Evolutionary conservation across 495 filamentous ascomycete genomes (phyloP), one percentile per base, ranked within the genome.

Genomic region (Daldinia bambusicola): DNA sequence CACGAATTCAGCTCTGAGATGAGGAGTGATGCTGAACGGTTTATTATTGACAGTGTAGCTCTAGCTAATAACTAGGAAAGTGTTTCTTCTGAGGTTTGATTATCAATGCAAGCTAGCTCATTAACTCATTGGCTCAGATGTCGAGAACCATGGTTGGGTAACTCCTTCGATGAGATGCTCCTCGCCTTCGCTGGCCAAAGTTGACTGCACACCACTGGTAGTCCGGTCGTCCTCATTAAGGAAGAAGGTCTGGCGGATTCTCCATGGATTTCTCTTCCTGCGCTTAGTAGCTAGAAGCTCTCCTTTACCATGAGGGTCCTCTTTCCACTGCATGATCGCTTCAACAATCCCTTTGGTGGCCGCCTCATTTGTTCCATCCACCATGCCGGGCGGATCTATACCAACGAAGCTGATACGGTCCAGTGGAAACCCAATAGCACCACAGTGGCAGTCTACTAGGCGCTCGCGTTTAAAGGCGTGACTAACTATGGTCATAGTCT

Each of bases 1-100:
- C 95, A 98, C 79, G 85, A 88, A 37, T 91, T 93, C 63, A 92
- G 87, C 22, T 66, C 80, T 0, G 88, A 84, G 13, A 97, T 98
- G 95, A 82, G 88, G 52, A 80, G 81, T 45, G 92, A 93, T 76
- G 87, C 91, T 8, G 81, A 89, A 58, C 80, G 83, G 20, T 94
- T 93, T 73, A 81, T 95, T 30, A 78, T 84, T 22, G 84, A 88
- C 55, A 86, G 80, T 7, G 74, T 87, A 16, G 77, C 68, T 26
- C 67, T 76, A 10, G 69, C 63, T 6, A 76, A 77, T 34, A 55
- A 53, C 22, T 41, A 45, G 18, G 59, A 58, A 6, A 50, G 52
- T 6, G 32, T 53, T 18, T 32, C 69, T 13, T 56, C 75, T 43
- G 70, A 70, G 41, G 51, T 37, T 56, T 16, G 30, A 13, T 43